Evolutionary conservation across 108 stramenopile genomes (phyloP), one percentile per base, ranked within the genome.

Genomic region (Mayamaea pseudoterrestris): DNA sequence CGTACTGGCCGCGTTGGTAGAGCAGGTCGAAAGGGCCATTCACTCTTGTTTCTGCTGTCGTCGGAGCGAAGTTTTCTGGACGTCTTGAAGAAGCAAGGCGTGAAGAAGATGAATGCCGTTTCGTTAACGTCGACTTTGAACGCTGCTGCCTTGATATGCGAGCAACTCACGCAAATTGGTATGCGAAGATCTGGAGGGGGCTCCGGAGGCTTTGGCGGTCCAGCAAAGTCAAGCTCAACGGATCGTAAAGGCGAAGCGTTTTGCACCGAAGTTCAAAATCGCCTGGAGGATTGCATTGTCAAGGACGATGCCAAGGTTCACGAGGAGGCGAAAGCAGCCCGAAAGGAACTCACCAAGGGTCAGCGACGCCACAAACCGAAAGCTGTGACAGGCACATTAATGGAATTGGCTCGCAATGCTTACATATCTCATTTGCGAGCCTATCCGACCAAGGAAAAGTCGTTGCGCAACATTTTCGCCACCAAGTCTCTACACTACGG

Each of bases 1-100:
- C 75, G 95, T 18, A 79, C 76, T 2, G 95, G 95, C 11, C 68
- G 95, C 26, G 84, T 87, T 30, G 95, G 89, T 5, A 62, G 95
- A 20, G 85, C 81, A 7, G 95, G 95, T 6, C 53, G 67, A 53
- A 68, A 72, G 11, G 95, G 95, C 1, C 69, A 81, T 41, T 83
- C 93, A 8, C 50, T 93, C 2, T 52, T 97, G 3, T 91, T 97
- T 40, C 55, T 97, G 22, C 53, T 90, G 44, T 93, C 96, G 5
- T 86, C 86, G 5, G 96, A 97, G 50, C 55, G 53, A n/a, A 66
- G 63, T 36, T 93, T 90, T 50, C 30, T 97, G 9, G 74, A 87
- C 29, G 71, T 93, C 13, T 57, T 94, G 17, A 41, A 78, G 28
- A 39, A 74, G n/a, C 67, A 75, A 31, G 83, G 85, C 9, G 41